phyloP scores from a whole-genome alignment of 805 yeast species.

The Henningerozyma blattae region DNA sequence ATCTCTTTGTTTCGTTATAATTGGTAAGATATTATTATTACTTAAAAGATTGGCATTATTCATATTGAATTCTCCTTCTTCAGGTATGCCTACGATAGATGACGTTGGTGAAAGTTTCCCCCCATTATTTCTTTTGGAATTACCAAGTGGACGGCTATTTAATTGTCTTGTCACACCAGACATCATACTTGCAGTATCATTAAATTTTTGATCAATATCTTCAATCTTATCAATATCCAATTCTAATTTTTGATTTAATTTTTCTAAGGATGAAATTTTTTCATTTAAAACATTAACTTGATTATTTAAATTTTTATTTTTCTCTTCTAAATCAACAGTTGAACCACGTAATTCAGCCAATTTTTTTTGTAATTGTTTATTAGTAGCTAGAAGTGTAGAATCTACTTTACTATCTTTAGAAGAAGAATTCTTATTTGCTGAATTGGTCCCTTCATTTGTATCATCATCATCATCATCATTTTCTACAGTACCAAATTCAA shows the following conservation, averaged over 20 bases:
- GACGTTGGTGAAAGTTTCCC: conserved; percentile 40
- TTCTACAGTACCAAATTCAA: conserved; percentile 51
- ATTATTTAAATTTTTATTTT: conserved; percentile 30
- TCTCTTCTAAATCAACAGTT: conserved; percentile 34
- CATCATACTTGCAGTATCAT: conserved; percentile 51
- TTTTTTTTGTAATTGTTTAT: conserved; percentile 61
- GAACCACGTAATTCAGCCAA: conserved; percentile 53
- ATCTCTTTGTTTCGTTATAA: conserved; percentile 90
- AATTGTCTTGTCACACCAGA: conserved; percentile 41
- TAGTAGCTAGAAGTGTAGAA: conserved; percentile 52
- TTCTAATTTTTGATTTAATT: conserved; percentile 54
- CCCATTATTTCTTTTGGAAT: conserved; percentile 1
- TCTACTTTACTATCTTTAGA: conserved; percentile 31
- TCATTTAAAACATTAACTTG: conserved; percentile 24
- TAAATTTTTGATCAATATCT: conserved; percentile 27
- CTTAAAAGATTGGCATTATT: conserved; percentile 4
- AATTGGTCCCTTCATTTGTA: conserved; percentile 20
- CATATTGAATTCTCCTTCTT: conserved; percentile 18
- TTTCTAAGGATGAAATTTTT: conserved; percentile 32
- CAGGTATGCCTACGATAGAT: conserved; percentile 36
- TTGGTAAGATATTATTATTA: conserved; percentile 56
- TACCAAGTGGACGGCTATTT: conserved; percentile 18
- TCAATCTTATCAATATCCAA: conserved; percentile 55
- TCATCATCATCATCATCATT: conserved; percentile 19
- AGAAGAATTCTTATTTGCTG: too few relatives aligned